Evolutionary conservation across 1,139 yeast genomes (phyloP), one percentile per base, ranked within the genome.

Genomic region (Blastobotrys persicus): DNA sequence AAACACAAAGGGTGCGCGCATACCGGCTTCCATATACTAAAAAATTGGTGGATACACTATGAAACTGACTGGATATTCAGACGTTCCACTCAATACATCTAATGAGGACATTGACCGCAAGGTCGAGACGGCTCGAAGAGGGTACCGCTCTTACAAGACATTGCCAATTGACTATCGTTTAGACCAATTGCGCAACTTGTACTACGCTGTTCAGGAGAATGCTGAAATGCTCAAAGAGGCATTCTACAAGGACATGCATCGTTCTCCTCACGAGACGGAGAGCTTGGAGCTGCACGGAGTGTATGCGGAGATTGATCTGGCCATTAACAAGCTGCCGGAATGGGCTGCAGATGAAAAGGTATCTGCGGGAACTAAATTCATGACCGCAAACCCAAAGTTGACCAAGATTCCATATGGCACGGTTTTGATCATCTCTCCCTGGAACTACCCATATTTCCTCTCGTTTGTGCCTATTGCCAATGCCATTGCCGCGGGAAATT

Each of bases 401-500:
- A 85, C 84, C 60, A 77, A 77, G 55, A 80, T 80, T 44, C 92
- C 98, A 1, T 68, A 81, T 55, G 97, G 98, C 1, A 78, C 80
- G 3, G 86, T 86, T 2, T 75, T 89, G 55, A 73, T 91, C 49
- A 80, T 89, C 49, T 72, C 89, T 1, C 96, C 98, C 0, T 91
- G 87, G 78, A 91, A 91, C 70, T 92, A 85, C 66, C 98, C 98
- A 0, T 67, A 87, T 47, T 56, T 78, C 40, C 72, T 92, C 55
- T 64, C 88, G 0, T 56, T 89, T 20, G 73, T 79, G 14, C 89
- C 97, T 0, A 63, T 91, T 14, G 76, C 83, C 35, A 88, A 88
- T 28, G 96, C 96, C 1, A 72, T 92, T 59, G 89, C 96, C 1
- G 89, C 85, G 18, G 98, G 98, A 17, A 91, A 91, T 66, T 76